Conservation (phyloP, 2,329 filamentous ascomycete species). For the Cytospora schulzeri region DNA sequence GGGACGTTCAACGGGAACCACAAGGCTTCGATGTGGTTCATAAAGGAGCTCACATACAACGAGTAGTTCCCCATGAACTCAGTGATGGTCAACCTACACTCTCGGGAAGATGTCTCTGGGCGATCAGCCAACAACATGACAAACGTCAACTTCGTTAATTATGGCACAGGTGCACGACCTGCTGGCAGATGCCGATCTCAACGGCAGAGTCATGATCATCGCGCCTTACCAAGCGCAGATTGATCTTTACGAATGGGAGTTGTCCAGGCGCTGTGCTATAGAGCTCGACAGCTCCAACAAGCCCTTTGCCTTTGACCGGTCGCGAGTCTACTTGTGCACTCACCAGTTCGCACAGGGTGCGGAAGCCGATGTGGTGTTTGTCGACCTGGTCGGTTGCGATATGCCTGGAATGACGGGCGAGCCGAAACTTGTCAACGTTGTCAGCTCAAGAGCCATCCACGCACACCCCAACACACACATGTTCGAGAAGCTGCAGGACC, state of each 20-base stretch:
- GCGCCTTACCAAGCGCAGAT: not conserved
- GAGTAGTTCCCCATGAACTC: not conserved
- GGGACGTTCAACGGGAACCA: too few species aligned
- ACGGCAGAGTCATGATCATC: not conserved
- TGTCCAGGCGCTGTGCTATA: not conserved
- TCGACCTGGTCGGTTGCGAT: not conserved
- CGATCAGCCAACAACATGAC: not conserved
- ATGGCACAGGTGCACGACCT: not conserved
- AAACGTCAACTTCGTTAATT: not conserved
- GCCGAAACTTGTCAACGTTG: not conserved
- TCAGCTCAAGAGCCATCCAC: not conserved
- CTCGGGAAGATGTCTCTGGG: not conserved
- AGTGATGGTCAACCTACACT: not conserved
- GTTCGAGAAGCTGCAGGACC: not conserved
- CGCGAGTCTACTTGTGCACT: not conserved
- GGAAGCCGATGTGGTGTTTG: not conserved
- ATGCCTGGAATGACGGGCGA: not conserved
- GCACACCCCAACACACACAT: not conserved
- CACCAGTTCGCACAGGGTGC: not conserved
- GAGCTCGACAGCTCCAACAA: not conserved
- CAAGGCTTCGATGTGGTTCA: not conserved
- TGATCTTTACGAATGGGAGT: not conserved
- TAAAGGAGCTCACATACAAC: not conserved
- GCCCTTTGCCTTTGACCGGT: not conserved
- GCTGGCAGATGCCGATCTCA: not conserved